Evolutionary conservation across 345 rosid genomes (phyloP).

Genomic region (Punica granatum): DNA sequence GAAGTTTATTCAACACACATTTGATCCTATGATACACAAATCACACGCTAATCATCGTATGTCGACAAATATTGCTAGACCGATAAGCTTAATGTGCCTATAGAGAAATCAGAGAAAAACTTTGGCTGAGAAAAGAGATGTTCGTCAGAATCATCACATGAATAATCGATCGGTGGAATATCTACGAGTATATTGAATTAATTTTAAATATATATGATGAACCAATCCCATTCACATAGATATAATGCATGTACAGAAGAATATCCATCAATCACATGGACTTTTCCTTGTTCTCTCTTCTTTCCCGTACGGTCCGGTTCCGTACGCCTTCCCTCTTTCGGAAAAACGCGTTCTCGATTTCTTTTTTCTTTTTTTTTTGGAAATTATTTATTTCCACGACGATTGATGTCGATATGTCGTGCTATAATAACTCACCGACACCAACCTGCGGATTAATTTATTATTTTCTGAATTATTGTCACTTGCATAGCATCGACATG

Average conservation of each 20-base stretch:
- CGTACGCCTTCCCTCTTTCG: not conserved
- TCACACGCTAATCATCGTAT: too few relatives aligned
- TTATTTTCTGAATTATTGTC: not conserved
- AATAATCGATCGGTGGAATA: not conserved
- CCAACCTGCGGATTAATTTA: not conserved
- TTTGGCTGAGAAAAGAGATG: not conserved
- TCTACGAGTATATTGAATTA: not conserved
- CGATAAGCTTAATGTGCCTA: not conserved
- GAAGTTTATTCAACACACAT: too few relatives aligned
- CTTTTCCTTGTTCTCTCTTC: not conserved
- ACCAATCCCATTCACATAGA: too few relatives aligned
- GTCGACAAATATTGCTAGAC: not conserved
- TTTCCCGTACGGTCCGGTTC: not conserved
- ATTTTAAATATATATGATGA: too few relatives aligned
- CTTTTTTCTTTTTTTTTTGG: not conserved
- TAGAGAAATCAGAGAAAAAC: not conserved
- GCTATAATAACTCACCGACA: constrained; percentile 3
- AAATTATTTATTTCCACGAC: constrained; percentile 1
- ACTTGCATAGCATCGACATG: not conserved
- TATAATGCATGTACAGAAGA: not conserved
- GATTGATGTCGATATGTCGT: not conserved
- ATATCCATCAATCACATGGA: not conserved
- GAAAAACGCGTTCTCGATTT: constrained; percentile 3
- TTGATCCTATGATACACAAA: too few relatives aligned
- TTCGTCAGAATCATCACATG: not conserved